Evolutionary conservation across 768 basidiomycete genomes (phyloP), one percentile per base, ranked within the genome.

Genomic region (Trametes punicea): DNA sequence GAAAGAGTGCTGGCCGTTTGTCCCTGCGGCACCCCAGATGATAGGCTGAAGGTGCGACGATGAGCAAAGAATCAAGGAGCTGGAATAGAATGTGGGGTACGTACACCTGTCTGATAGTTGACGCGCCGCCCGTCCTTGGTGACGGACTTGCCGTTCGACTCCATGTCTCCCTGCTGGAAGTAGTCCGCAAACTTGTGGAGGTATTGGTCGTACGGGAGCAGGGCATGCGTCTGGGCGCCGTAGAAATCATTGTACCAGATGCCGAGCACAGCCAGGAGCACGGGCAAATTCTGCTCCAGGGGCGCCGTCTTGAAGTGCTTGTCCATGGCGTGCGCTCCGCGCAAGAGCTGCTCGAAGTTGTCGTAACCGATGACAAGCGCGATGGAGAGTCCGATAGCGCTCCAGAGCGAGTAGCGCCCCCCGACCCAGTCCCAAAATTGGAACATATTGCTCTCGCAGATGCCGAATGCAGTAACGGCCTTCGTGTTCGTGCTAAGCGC

Each of bases 371-470:
- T 90, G 42, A 85, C 88, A 47, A 98, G 77, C 34, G 91, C 90
- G 73, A 99, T 98, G 41, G 91, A 90, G 56, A 98, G 79, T 56
- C 97, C 97, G 64, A 99, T 98, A 27, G 97, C 96, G 59, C 92
- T 94, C 96, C 97, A 98, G 62, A 99, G 79, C 65, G 90, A 93
- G 82, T 99, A 99, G 60, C 96, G 84, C 25, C 97, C 97, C 60
- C 97, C 97, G 61, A 99, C 97, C 97, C 97, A 99, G 74, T 98
- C 97, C 96, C 96, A 99, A 84, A 99, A 98, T 69, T 89, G 86
- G 84, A 99, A 99, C 95, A 99, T 99, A 77, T 98, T 98, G 63
- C 81, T 80, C 57, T 85, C 71, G 42, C 87, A 78, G 67, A 99
- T 99, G 38, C 97, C 97, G 67, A 99, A 99, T 2, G 80, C 84